Percentiles rank a stretch among this genome's conserved stretches.
phyloP scores from a whole-genome alignment of 1,284 basidiomycete genomes.

The Neotropicomus parvogracilis region DNA sequence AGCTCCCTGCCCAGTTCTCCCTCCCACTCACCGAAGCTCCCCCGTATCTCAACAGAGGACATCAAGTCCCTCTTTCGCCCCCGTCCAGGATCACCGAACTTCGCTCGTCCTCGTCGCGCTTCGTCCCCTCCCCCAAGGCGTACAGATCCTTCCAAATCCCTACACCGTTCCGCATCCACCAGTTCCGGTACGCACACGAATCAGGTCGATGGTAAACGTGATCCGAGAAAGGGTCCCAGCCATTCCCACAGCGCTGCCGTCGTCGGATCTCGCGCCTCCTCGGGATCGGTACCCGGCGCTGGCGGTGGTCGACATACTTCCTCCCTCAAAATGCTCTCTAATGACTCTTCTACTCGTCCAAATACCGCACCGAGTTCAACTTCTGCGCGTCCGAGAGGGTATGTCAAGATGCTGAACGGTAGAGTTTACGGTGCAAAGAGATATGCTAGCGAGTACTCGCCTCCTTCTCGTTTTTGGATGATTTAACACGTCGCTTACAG shows the following conservation, averaged over 20 bases:
- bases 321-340: slow-evolving; percentile 8
- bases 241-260: too few species aligned
- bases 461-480: background rate
- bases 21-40: slow-evolving; percentile 15
- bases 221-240: slow-evolving; percentile 1
- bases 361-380: slow-evolving; percentile 15
- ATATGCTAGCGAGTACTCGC: slow-evolving; percentile 29
- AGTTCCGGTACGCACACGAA: slow-evolving; percentile 4
- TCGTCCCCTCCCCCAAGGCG: slow-evolving; percentile 16
- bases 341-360: slow-evolving; percentile 7
- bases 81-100: slow-evolving; percentile 33
- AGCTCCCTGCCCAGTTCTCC: slow-evolving; percentile 19
- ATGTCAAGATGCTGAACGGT: slow-evolving; percentile 67
- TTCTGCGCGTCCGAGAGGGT: slow-evolving; percentile 24
- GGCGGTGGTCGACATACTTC: slow-evolving; percentile 30
- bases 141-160: slow-evolving; percentile 4
- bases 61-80: slow-evolving; percentile 48
- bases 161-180: slow-evolving; percentile 16
- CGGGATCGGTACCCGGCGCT: slow-evolving; percentile 22
- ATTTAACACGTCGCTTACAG: background rate
- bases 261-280: slow-evolving; percentile 22
- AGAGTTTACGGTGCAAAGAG: slow-evolving; percentile 65
- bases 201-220: background rate
- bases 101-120: slow-evolving; percentile 6
- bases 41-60: slow-evolving; percentile 40